Evolutionary conservation across 331 rosid species (phyloP), one percentile per base, ranked within the genome.

Genomic region (Acacia pycnantha): DNA sequence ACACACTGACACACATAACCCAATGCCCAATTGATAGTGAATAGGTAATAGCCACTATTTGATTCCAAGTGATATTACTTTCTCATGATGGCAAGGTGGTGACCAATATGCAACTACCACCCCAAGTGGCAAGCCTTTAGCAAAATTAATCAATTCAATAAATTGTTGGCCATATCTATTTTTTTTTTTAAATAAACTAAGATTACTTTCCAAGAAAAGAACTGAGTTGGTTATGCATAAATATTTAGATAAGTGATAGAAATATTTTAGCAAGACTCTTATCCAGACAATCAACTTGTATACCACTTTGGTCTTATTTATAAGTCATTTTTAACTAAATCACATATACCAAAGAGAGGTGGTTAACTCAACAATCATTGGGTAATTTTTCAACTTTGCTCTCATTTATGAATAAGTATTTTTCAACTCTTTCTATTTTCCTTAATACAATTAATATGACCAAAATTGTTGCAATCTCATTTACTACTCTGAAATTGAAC

Each of bases 11-110:
- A 64, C 72, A 44, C 64, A 69, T 26, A 59, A 21, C 43, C 33
- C 9, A 26, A 12, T 61, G 37, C 19, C 40, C 71, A 14, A 6
- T 31, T 65, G 73, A 77, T 31, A 77, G 40, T 72, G 79, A n/a
- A 31, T 70, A 37, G 56, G 22, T 66, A 53, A 83, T 76, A 81
- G 82, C 76, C 67, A 69, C 65, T 51, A 75, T 81, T 22, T 50
- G 81, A 26, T 74, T 68, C 24, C 24, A 19, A 35, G 26, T 11
- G 78, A 82, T 81, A 73, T 72, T 68, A 76, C 74, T 64, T 85
- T 87, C 89, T 90, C 79, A 65, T 79, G 85, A 58, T 80, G 66
- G 86, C 87, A 89, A 77, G 79, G 70, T 62, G 79, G 70, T 62
- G 79, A 35, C 81, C 86, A 74, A 31, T 73, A 50, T 19, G 44